A percentile compares a stretch with the other conserved stretches of the same genome.
Conservation (phyloP, 768 basidiomycete genomes). For the Pulveroboletus sp. region DNA sequence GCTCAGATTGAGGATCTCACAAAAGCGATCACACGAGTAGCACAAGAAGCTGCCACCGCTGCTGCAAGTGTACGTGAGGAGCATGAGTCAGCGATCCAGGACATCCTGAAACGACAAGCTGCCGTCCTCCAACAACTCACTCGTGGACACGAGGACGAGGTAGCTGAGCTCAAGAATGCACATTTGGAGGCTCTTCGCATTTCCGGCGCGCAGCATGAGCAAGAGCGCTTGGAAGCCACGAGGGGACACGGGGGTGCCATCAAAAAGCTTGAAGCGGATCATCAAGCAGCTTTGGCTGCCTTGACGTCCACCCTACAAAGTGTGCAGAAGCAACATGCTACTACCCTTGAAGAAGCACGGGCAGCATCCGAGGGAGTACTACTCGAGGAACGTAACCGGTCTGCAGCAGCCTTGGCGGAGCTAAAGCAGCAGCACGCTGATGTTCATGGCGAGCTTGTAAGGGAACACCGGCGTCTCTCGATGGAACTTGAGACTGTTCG, state of each 20-base stretch:
- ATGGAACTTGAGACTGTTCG: constrained; percentile 64
- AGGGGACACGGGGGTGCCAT: constrained; percentile 44
- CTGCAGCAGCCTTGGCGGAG: constrained; percentile 46
- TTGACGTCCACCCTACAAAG: constrained; percentile 39
- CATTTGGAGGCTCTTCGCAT: constrained; percentile 43
- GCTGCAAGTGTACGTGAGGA: constrained; percentile 41
- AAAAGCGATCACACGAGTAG: constrained; percentile 48
- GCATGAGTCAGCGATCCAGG: constrained; percentile 44
- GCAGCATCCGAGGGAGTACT: constrained; percentile 34
- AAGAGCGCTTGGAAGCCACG: constrained; percentile 34
- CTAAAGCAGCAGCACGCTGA: constrained; percentile 47
- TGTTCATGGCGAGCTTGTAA: constrained; percentile 42
- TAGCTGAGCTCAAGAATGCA: constrained; percentile 44
- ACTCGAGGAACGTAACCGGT: constrained; percentile 45
- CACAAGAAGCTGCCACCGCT: constrained; percentile 43
- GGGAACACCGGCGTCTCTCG: constrained; percentile 34
- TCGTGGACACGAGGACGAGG: constrained; percentile 53
- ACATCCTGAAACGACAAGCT: constrained; percentile 56
- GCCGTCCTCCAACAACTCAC: constrained; percentile 52
- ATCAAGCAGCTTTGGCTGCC: constrained; percentile 44
- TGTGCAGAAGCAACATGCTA: constrained; percentile 33
- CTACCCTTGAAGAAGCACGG: constrained; percentile 36
- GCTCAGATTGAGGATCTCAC: constrained; percentile 61
- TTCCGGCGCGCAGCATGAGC: constrained; percentile 31
- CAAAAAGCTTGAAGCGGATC: constrained; percentile 41